Conservation (phyloP, 73 alveolate species). For the Paramecium primaurelia region DNA sequence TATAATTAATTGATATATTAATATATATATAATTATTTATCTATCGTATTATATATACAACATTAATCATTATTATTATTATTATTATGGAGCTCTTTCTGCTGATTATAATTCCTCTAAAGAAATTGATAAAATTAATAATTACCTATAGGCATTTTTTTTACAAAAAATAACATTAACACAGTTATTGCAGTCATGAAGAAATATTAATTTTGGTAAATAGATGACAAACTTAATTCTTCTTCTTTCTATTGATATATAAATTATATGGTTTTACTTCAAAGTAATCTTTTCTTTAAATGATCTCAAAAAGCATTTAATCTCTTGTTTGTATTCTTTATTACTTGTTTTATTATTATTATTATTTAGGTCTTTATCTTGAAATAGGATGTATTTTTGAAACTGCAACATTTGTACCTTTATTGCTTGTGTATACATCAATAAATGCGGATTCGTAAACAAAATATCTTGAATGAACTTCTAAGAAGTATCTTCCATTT, state of each 20-base stretch:
- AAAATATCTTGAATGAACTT: conserved; percentile 3
- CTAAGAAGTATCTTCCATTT: conserved; percentile 27
- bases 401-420: background rate
- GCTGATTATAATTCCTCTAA: background rate
- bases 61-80: background rate
- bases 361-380: background rate
- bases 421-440: background rate
- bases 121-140: background rate
- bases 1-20: background rate
- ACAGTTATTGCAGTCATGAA: background rate
- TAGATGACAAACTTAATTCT: background rate
- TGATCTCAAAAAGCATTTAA: background rate
- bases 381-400: background rate
- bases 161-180: background rate
- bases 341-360: background rate
- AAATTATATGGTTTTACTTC: background rate
- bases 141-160: conserved; percentile 46
- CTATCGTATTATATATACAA: background rate
- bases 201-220: background rate
- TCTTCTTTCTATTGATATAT: background rate
- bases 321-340: background rate
- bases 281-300: conserved; percentile 4
- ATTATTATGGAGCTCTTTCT: background rate
- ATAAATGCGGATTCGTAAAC: conserved; percentile 16
- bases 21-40: background rate